These are phyloP conservation scores for Claviceps sp. DNA, from an alignment of 2,329 filamentous ascomycete genomes.

Conservation along the genomic window DNA sequence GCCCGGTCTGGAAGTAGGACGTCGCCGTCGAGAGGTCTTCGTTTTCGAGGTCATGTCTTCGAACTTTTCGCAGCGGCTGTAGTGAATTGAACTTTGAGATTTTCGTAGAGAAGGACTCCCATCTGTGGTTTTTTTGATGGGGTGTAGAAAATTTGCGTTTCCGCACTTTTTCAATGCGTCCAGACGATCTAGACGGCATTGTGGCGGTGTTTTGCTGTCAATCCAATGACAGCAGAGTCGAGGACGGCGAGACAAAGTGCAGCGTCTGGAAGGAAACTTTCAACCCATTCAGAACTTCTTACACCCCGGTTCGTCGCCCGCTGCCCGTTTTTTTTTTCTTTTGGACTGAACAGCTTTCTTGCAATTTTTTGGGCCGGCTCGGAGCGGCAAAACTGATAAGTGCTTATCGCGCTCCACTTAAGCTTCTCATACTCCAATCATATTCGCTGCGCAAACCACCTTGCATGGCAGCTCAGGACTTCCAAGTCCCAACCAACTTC, in stretches of 20 bases:
- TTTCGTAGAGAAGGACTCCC: constrained; percentile 82
- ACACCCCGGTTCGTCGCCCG: constrained; percentile 10
- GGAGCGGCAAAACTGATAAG: constrained; percentile 25
- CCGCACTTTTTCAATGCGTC: constrained; percentile 54
- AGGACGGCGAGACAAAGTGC: neutral
- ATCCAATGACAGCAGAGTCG: constrained; percentile 4
- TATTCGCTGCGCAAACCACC: constrained; percentile 16
- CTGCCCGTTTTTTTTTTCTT: constrained; percentile 4
- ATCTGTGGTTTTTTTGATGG: constrained; percentile 74
- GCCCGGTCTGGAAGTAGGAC: constrained; percentile 74
- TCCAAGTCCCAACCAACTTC: neutral
- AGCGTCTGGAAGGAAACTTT: neutral
- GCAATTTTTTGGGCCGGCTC: constrained; percentile 20
- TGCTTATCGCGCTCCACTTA: constrained; percentile 3
- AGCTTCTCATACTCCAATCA: constrained; percentile 17
- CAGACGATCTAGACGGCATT: constrained; percentile 50
- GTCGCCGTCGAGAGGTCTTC: constrained; percentile 62
- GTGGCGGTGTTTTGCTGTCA: constrained; percentile 21
- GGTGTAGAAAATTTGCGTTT: constrained; percentile 58
- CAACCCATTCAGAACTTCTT: constrained; percentile 4
- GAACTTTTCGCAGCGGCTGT: constrained; percentile 82
- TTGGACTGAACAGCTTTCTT: constrained; percentile 11
- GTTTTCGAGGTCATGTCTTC: constrained; percentile 69
- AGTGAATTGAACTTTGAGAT: constrained; percentile 79
- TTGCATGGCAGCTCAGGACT: neutral